phyloP scores from a whole-genome alignment of 306 rosid species.

The Corylus americana region DNA sequence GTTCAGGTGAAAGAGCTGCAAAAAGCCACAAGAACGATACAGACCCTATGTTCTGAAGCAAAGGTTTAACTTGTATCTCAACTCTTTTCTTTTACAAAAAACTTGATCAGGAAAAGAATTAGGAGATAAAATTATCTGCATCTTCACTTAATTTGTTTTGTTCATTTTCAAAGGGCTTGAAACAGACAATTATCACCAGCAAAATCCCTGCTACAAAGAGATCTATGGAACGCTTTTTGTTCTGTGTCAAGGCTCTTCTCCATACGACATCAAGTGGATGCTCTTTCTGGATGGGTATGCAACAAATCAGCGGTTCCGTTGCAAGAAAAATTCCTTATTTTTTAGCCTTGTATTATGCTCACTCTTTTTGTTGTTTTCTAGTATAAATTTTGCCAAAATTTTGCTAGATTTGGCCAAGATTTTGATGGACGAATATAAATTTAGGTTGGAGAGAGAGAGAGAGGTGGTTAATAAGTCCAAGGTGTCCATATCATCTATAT shows the following conservation, averaged over 20 bases:
- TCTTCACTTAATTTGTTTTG: background rate
- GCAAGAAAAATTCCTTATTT: background rate
- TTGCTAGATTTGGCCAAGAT: background rate
- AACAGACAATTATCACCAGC: conserved; percentile 36
- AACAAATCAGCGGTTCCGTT: background rate
- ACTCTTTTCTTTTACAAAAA: background rate
- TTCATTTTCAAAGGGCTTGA: conserved; percentile 36
- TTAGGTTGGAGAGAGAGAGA: no score
- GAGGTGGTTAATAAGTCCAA: background rate
- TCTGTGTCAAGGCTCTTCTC: conserved; percentile 45
- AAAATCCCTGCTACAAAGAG: conserved; percentile 48
- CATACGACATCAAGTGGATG: conserved; percentile 36
- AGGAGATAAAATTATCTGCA: background rate
- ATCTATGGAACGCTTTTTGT: conserved; percentile 45
- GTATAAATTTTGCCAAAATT: background rate
- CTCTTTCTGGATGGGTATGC: conserved; percentile 50
- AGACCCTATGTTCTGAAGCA: conserved; percentile 48
- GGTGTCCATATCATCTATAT: background rate
- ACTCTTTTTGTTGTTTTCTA: background rate
- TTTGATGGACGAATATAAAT: background rate
- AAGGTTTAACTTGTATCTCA: conserved; percentile 27
- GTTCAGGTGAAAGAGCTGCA: conserved; percentile 42
- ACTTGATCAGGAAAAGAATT: background rate
- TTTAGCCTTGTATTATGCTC: background rate
- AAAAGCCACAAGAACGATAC: conserved; percentile 47